phyloP scores from a whole-genome alignment of 148 eudicot species.

The Vaccinium macrocarpon region DNA sequence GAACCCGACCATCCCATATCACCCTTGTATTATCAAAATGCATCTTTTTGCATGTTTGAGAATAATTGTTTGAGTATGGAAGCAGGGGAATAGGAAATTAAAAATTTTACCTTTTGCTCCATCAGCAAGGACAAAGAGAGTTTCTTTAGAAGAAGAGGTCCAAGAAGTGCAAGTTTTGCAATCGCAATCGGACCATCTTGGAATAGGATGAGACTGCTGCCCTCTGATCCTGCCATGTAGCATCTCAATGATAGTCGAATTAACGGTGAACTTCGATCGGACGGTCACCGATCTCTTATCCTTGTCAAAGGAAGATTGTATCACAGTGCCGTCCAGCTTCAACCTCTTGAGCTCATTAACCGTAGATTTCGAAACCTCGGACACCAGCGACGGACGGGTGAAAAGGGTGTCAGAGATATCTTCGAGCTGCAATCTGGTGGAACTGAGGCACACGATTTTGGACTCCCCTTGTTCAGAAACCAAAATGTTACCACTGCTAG shows the following conservation, averaged over 20 bases:
- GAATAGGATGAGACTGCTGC: constrained; percentile 38
- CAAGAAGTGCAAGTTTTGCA: constrained; percentile 68
- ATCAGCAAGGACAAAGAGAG: constrained; percentile 55
- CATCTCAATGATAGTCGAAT: constrained; percentile 71
- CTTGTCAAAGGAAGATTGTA: constrained; percentile 13
- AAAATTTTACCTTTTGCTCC: constrained; percentile 57
- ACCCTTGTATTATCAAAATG: background rate
- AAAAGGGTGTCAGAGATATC: constrained; percentile 89
- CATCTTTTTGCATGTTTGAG: background rate
- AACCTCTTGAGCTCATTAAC: constrained; percentile 24
- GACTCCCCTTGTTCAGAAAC: constrained; percentile 62
- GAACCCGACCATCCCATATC: background rate
- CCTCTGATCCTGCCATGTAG: constrained; percentile 56
- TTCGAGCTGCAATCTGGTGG: constrained; percentile 57
- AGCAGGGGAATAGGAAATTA: background rate
- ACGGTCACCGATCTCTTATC: background rate
- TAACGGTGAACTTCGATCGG: constrained; percentile 44
- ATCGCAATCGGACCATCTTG: constrained; percentile 96
- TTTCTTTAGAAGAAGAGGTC: constrained; percentile 53
- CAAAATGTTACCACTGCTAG: constrained; percentile 59
- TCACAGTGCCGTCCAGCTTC: background rate
- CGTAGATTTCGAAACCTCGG: constrained; percentile 59
- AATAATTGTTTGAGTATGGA: background rate
- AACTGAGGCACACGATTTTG: constrained; percentile 48
- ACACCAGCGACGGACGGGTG: constrained; percentile 57